Conservation (phyloP, 148 eudicot species). For the Heliamphora exappendiculata region DNA sequence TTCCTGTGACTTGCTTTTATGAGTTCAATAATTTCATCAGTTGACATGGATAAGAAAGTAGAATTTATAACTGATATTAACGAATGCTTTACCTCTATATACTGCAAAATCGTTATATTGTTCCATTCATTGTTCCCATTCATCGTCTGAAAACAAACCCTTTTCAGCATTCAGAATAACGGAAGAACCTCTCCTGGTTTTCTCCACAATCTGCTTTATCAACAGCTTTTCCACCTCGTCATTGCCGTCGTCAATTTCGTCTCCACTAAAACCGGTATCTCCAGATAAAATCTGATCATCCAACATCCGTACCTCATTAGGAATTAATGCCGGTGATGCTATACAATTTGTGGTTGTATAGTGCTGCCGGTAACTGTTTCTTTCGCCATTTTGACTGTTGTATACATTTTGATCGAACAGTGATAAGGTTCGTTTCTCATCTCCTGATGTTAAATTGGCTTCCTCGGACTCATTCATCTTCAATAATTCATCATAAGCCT, state of each 20-base stretch:
- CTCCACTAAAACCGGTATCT: slow-evolving; percentile 20
- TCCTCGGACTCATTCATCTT: slow-evolving; percentile 33
- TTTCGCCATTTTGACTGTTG: neutral
- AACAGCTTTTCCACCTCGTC: slow-evolving; percentile 55
- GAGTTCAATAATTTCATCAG: neutral
- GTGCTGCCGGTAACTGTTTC: slow-evolving; percentile 5
- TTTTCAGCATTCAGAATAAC: slow-evolving; percentile 64
- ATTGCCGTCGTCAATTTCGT: slow-evolving; percentile 22
- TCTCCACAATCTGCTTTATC: slow-evolving; percentile 84
- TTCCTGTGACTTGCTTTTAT: neutral
- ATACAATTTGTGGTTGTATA: neutral
- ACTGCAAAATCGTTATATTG: slow-evolving; percentile 6
- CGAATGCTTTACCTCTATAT: neutral
- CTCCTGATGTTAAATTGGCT: slow-evolving; percentile 8
- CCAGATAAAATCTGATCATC: slow-evolving; percentile 16
- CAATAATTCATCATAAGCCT: slow-evolving; percentile 44
- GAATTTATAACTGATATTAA: neutral
- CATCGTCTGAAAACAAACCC: slow-evolving; percentile 42
- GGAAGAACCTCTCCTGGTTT: slow-evolving; percentile 71
- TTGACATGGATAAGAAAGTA: neutral
- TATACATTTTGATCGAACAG: slow-evolving; percentile 1
- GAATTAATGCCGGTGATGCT: neutral
- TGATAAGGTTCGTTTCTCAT: neutral
- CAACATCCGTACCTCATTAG: neutral
- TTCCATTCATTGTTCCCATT: slow-evolving; percentile 14